phyloP scores from a whole-genome alignment of 768 basidiomycete species.

The Leucosporidium scottii region DNA sequence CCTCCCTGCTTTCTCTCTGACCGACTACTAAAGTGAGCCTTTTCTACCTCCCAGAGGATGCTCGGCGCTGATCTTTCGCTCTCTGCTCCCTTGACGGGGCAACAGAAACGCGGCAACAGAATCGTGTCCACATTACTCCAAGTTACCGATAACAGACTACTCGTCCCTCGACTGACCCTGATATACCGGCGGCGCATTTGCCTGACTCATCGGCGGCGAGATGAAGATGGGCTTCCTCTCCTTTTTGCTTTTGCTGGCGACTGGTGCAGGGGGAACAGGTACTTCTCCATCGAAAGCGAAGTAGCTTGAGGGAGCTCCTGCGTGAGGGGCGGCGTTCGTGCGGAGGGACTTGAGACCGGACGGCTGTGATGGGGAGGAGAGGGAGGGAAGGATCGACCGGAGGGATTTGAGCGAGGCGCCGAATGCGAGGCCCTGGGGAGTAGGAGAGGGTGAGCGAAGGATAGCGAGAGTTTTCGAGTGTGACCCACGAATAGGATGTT shows the following conservation, averaged over 20 bases:
- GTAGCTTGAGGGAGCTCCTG: not conserved
- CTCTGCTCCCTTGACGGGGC: no score
- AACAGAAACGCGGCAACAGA: no score
- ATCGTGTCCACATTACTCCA: no score
- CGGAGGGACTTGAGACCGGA: constrained; percentile 17
- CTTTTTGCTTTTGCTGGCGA: not conserved
- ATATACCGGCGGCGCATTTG: not conserved
- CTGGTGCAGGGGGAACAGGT: no score
- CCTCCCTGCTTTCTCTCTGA: no score
- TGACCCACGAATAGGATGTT: constrained; percentile 22
- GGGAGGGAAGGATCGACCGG: constrained; percentile 20
- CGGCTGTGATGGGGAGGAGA: constrained; percentile 4
- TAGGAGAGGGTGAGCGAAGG: not conserved
- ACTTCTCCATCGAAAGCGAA: not conserved
- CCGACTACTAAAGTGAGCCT: no score
- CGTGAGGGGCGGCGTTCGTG: not conserved
- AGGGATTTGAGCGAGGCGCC: constrained; percentile 15
- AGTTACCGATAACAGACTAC: not conserved
- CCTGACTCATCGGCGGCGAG: not conserved
- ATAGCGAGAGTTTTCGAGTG: no score
- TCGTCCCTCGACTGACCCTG: not conserved
- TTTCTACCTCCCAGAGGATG: no score
- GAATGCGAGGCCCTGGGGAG: constrained; percentile 26
- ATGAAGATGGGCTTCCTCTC: not conserved
- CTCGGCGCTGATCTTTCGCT: no score